phyloP scores from a whole-genome alignment of 441 rosid genomes.

The Brassica hybrid region DNA sequence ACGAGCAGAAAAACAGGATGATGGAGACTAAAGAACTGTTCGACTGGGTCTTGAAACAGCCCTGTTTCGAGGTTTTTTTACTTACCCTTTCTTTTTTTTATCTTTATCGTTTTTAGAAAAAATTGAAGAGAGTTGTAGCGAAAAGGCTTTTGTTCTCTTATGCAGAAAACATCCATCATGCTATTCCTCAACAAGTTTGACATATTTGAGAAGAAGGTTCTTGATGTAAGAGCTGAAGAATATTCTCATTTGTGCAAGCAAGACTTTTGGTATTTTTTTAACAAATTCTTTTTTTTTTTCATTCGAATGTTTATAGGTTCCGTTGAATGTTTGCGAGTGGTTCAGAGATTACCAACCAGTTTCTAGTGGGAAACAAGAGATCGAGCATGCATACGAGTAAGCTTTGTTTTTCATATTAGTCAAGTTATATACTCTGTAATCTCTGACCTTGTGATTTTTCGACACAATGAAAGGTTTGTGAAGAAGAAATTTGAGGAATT shows the following conservation, averaged over 20 bases:
- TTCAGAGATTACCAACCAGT: constrained; percentile 89
- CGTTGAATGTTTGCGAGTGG: constrained; percentile 87
- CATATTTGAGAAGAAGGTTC: constrained; percentile 93
- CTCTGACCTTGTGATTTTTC: not conserved
- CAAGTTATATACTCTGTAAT: not conserved
- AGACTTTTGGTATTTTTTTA: not conserved
- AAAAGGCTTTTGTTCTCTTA: constrained; percentile 23
- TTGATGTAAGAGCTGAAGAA: constrained; percentile 57
- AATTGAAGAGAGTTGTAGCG: not conserved
- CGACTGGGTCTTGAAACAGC: constrained; percentile 97
- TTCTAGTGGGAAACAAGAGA: constrained; percentile 88
- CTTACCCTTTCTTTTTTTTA: not conserved
- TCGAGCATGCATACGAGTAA: constrained; percentile 97
- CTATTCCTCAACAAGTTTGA: constrained; percentile 94
- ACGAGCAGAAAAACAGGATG: constrained; percentile 89
- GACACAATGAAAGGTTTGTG: constrained; percentile 59
- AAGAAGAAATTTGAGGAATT: constrained; percentile 96
- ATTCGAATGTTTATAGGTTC: constrained; percentile 54
- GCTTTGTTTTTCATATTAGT: constrained; percentile 31
- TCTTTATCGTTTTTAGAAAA: too few relatives aligned
- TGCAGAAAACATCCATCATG: constrained; percentile 98
- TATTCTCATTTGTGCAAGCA: not conserved
- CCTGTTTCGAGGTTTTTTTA: constrained; percentile 88
- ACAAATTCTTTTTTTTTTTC: not conserved
- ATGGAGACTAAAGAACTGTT: constrained; percentile 91